These are phyloP conservation scores for Lachnellula suecica DNA, from an alignment of 2,329 filamentous ascomycete genomes.

Conservation along the genomic window DNA sequence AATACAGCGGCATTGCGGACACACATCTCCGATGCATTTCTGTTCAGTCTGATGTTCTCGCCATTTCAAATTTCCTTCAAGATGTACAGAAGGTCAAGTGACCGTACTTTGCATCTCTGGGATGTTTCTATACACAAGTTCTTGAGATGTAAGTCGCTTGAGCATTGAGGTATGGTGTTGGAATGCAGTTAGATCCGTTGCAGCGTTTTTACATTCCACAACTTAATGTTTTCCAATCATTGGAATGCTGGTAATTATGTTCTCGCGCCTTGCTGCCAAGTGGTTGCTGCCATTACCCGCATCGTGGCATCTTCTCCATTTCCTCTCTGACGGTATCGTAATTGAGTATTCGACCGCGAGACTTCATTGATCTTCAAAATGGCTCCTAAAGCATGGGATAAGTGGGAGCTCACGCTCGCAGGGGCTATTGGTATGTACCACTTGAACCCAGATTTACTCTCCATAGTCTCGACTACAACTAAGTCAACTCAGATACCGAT, in stretches of 20 bases:
- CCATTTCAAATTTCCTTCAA: too few species aligned
- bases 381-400: background rate
- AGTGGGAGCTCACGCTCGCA: background rate
- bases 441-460: background rate
- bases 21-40: too few species aligned
- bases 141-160: too few species aligned
- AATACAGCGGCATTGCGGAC: too few species aligned
- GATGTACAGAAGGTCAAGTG: too few species aligned
- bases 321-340: background rate
- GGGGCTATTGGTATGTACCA: background rate
- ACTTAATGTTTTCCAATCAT: background rate
- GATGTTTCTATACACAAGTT: too few species aligned
- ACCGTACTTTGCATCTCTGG: too few species aligned
- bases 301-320: background rate
- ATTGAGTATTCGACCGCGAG: background rate
- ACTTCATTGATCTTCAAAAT: background rate
- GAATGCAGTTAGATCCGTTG: too few species aligned
- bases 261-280: background rate
- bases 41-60: too few species aligned
- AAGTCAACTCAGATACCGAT: slow-evolving; percentile 5
- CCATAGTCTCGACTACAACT: slow-evolving; percentile 1
- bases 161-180: too few species aligned
- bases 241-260: background rate
- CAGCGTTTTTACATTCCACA: background rate
- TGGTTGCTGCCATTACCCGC: background rate